Base-by-base conservation (phyloP, 2,329 filamentous ascomycete species). In the Pseudogymnoascus sp. region DNA sequence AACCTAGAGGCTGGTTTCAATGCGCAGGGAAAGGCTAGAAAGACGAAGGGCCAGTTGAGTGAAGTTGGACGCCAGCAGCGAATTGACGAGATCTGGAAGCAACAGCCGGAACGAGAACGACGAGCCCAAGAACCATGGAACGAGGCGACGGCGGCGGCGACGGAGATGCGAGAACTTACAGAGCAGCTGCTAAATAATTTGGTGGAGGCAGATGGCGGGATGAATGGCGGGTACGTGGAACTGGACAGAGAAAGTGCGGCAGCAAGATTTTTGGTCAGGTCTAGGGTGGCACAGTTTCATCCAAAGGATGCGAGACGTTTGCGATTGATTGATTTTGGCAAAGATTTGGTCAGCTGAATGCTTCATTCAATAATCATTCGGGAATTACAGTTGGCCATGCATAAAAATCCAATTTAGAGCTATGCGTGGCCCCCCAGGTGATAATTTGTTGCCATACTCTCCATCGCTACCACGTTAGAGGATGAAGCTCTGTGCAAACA, bases 231-330 rank as follows among this genome's bases (percentile, higher is more conserved):
- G 1, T 88, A 87, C 69, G 79, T 88, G 59, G 77, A 77, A 59
- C 75, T 88, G n/a, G 68, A 77, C 14, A 79, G 81, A 64, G 86
- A 88, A 69, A 84, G 85, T 54, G 84, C 86, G 2, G 83, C 84
- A 11, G 83, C 82, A 2, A 80, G 86, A 66, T 88, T 88, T 69
- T 75, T 88, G 21, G 83, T 88, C 36, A 76, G 86, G 63, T 85
- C 84, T 39, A 86, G 86, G 69, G 85, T 86, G 42, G 86, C 86
- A 2, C 81, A 85, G 68, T 87, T 88, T 68, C 85, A 89, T 68
- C 85, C 84, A 2, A 82, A 78, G 66, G 85, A 88, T 74, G 84
- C 86, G 12, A 82, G 77, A 45, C 80, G 76, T 71, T 73, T 89
- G 61, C 79, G 82, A 60, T 73, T 88, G 57, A 74, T 88, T 57